Evolutionary conservation across 2,329 filamentous ascomycete genomes (phyloP).

Genomic region (Diatrype stigma): DNA sequence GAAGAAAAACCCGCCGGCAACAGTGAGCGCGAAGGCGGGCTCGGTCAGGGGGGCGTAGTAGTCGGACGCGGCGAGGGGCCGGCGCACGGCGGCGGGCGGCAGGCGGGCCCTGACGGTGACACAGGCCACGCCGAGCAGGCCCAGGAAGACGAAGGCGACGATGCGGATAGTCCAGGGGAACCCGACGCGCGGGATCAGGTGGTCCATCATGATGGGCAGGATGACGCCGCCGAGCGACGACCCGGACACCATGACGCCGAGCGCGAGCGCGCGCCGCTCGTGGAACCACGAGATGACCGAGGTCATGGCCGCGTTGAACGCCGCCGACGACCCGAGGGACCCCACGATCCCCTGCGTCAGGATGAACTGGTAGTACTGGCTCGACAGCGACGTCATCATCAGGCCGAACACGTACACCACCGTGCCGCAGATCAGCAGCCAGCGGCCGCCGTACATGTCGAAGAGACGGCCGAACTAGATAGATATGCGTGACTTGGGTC

Average conservation of each 20-base stretch:
- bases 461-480: constrained; percentile 45
- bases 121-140: constrained; percentile 25
- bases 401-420: constrained; percentile 52
- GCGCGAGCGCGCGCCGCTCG: constrained; percentile 40
- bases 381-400: constrained; percentile 54
- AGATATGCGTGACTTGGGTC: background rate
- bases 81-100: constrained; percentile 27
- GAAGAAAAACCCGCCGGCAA: constrained; percentile 49
- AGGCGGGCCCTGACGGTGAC: constrained; percentile 32
- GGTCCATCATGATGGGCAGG: constrained; percentile 54
- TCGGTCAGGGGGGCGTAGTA: constrained; percentile 46
- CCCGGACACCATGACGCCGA: constrained; percentile 45
- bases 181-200: constrained; percentile 43
- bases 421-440: constrained; percentile 47
- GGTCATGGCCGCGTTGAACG: constrained; percentile 32
- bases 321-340: constrained; percentile 29
- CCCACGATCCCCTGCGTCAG: constrained; percentile 32
- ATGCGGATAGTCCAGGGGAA: constrained; percentile 37
- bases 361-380: constrained; percentile 37
- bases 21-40: constrained; percentile 37
- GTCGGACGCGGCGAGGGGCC: constrained; percentile 40
- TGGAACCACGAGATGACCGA: constrained; percentile 44
- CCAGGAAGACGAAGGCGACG: constrained; percentile 34
- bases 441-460: constrained; percentile 56
- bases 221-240: constrained; percentile 47